phyloP scores from a whole-genome alignment of 495 filamentous ascomycete genomes.

The Lasiosphaeria miniovina region DNA sequence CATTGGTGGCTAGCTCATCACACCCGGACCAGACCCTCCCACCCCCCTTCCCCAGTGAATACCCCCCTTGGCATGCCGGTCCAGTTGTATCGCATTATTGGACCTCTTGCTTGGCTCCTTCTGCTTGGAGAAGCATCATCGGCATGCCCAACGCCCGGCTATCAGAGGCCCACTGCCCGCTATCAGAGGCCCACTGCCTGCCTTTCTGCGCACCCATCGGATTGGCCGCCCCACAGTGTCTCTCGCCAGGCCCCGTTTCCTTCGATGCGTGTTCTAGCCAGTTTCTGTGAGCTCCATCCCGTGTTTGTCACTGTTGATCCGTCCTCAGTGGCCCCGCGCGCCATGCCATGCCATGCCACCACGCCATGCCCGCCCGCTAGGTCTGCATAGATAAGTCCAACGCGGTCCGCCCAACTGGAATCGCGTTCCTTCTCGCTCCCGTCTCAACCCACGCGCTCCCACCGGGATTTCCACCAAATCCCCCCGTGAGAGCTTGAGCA shows the following conservation, averaged over 20 bases:
- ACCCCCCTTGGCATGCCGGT: neutral
- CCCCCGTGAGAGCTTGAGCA: neutral
- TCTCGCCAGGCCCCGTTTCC: constrained; percentile 5
- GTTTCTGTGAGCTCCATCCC: constrained; percentile 9
- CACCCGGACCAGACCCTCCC: neutral
- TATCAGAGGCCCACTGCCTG: neutral
- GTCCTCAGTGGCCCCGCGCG: neutral
- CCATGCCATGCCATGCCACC: neutral
- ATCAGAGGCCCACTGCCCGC: constrained; percentile 9
- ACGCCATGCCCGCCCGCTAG: neutral
- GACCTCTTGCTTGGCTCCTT: constrained; percentile 20
- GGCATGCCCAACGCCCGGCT: constrained; percentile 3
- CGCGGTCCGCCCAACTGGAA: constrained; percentile 1
- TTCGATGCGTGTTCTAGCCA: constrained; percentile 24
- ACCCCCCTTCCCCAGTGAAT: neutral
- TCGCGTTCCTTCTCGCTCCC: neutral
- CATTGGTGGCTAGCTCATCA: neutral
- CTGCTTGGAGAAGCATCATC: constrained; percentile 13
- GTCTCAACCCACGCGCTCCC: neutral
- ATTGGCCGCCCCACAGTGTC: constrained; percentile 2
- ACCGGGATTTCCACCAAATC: neutral
- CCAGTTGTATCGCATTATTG: constrained; percentile 9
- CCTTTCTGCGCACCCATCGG: no score
- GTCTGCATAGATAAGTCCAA: neutral
- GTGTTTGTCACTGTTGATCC: neutral